Conservation (phyloP, 495 filamentous ascomycete genomes). For the Pseudevernia furfuracea region DNA sequence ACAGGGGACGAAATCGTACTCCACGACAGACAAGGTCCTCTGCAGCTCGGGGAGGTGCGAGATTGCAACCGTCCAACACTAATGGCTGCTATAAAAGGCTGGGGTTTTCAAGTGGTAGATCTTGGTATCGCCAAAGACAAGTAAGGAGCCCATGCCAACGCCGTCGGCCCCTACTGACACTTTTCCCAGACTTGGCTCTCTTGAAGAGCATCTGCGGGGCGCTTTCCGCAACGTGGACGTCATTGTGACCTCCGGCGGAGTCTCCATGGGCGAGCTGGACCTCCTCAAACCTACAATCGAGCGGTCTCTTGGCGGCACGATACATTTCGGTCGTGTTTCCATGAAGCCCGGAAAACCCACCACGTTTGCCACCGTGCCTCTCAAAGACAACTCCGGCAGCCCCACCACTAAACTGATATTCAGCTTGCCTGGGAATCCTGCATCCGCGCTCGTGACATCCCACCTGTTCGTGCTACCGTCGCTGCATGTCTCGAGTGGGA, state of each 20-base stretch:
- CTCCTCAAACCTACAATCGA: constrained; percentile 96
- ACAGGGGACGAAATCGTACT: constrained; percentile 92
- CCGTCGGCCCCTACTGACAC: neutral
- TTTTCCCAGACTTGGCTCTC: constrained; percentile 45
- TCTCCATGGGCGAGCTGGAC: constrained; percentile 97
- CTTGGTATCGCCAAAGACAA: constrained; percentile 82
- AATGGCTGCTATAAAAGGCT: constrained; percentile 63
- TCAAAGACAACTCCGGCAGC: constrained; percentile 41
- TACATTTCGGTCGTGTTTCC: constrained; percentile 91
- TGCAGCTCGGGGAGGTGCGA: constrained; percentile 76
- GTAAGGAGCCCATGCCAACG: constrained; percentile 25
- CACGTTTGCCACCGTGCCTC: constrained; percentile 84
- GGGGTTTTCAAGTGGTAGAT: constrained; percentile 73
- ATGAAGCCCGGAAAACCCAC: constrained; percentile 99
- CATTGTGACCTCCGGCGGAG: constrained; percentile 86
- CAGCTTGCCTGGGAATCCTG: constrained; percentile 89
- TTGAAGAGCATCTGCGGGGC: constrained; percentile 67
- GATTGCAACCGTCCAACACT: constrained; percentile 89
- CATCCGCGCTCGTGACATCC: constrained; percentile 84
- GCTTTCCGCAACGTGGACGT: constrained; percentile 69
- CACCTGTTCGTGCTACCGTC: constrained; percentile 90
- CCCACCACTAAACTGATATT: constrained; percentile 67
- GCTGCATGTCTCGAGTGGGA: constrained; percentile 58
- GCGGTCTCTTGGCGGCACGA: constrained; percentile 77
- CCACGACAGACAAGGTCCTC: constrained; percentile 53